Evolutionary conservation across 2,329 filamentous ascomycete genomes (phyloP).

Genomic region (Aspergillus floridensis): DNA sequence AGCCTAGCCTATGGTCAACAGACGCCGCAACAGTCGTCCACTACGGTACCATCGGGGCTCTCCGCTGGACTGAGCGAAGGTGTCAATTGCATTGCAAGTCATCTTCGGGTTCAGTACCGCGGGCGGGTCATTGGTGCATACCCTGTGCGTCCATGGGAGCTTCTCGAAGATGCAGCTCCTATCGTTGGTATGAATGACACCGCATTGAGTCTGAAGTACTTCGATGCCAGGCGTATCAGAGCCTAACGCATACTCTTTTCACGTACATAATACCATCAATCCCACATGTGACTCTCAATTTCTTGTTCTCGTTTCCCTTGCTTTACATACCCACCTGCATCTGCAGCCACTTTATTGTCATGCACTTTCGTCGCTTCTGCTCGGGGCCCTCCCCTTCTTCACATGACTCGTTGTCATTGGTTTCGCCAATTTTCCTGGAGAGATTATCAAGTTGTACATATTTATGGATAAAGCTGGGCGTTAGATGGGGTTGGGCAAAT

Average conservation of each 20-base stretch:
- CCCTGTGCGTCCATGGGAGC: slow-evolving; percentile 43
- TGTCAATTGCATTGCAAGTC: slow-evolving; percentile 26
- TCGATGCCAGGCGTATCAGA: slow-evolving; percentile 40
- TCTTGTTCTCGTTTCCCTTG: neutral
- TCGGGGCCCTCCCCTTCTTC: neutral
- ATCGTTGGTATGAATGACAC: slow-evolving; percentile 46
- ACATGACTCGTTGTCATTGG: neutral
- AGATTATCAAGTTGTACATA: neutral
- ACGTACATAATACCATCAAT: neutral
- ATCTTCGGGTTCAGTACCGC: slow-evolving; percentile 39
- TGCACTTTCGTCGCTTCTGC: neutral
- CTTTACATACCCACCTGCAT: slow-evolving; percentile 4
- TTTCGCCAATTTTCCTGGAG: neutral
- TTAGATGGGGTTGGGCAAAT: neutral
- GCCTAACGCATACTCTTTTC: slow-evolving; percentile 1
- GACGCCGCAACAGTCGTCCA: slow-evolving; percentile 18
- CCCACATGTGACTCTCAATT: neutral
- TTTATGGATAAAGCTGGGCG: neutral
- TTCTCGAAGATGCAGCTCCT: slow-evolving; percentile 46
- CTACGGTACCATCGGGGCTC: slow-evolving; percentile 7
- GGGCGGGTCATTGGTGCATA: slow-evolving; percentile 36
- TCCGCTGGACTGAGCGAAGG: slow-evolving; percentile 25
- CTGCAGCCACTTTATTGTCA: neutral
- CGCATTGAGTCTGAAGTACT: slow-evolving; percentile 42
- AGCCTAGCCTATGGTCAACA: slow-evolving; percentile 20